These are phyloP conservation scores for Clarkia xantiana DNA, from an alignment of 345 rosid species.

Conservation along the genomic window DNA sequence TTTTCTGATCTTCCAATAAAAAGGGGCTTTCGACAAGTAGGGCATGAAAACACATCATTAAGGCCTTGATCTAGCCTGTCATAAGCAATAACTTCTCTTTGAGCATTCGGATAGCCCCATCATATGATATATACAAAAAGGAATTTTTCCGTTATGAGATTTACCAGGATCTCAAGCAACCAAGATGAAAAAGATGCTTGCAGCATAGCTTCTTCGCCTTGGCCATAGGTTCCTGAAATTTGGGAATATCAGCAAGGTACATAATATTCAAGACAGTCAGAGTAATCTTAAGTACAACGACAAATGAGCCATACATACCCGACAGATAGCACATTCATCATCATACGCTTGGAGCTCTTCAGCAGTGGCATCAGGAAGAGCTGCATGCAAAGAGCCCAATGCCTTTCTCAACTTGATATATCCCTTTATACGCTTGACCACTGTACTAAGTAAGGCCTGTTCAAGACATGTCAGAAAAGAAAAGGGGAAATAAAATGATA, in stretches of 20 bases:
- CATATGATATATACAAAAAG: not conserved
- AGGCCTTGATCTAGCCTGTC: constrained; percentile 98
- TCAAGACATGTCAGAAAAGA: constrained; percentile 8
- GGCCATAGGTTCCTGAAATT: constrained; percentile 90
- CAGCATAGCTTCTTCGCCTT: constrained; percentile 90
- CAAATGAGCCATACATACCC: constrained; percentile 37
- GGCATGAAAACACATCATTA: constrained; percentile 82
- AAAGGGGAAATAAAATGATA: constrained; percentile 3
- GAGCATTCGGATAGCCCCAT: not conserved
- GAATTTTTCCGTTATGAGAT: not conserved
- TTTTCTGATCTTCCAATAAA: constrained; percentile 52
- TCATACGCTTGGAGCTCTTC: constrained; percentile 77
- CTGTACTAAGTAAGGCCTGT: constrained; percentile 90
- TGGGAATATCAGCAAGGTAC: no score
- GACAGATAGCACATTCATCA: constrained; percentile 98
- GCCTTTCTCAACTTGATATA: constrained; percentile 75
- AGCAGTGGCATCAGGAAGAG: constrained; percentile 94
- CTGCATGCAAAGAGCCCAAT: constrained; percentile 84
- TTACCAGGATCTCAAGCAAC: constrained; percentile 97
- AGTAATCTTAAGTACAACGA: not conserved
- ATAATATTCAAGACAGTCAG: constrained; percentile 1
- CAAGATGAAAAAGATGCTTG: constrained; percentile 91
- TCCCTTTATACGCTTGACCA: constrained; percentile 79
- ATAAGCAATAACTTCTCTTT: constrained; percentile 12
- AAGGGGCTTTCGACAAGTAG: constrained; percentile 97